phyloP scores from a whole-genome alignment of 2,329 filamentous ascomycete species.

The Alternaria angustiovoidea region DNA sequence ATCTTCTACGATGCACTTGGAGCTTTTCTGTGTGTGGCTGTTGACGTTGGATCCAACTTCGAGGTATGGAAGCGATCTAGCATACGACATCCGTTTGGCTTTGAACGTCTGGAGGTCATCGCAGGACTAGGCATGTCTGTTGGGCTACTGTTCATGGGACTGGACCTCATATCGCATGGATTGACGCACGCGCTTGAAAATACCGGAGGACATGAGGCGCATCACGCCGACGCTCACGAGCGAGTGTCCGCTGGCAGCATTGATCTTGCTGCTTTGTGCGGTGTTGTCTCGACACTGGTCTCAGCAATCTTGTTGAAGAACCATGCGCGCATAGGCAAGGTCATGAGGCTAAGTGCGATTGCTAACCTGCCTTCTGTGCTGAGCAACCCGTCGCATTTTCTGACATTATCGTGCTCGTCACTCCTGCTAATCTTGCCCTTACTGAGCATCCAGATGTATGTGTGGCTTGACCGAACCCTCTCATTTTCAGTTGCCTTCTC shows the following conservation, averaged over 20 bases:
- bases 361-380: constrained; percentile 84
- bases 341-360: constrained; percentile 86
- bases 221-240: constrained; percentile 72
- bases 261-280: constrained; percentile 81
- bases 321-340: constrained; percentile 88
- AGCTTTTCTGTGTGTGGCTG: constrained; percentile 86
- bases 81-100: constrained; percentile 89
- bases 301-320: constrained; percentile 89
- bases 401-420: constrained; percentile 86
- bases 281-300: constrained; percentile 82
- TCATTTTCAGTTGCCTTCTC: constrained; percentile 81
- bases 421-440: constrained; percentile 83
- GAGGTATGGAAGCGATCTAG: constrained; percentile 96
- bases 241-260: constrained; percentile 77
- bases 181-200: constrained; percentile 90
- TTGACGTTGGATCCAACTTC: constrained; percentile 95
- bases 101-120: constrained; percentile 91
- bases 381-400: constrained; percentile 92
- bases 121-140: constrained; percentile 96
- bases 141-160: constrained; percentile 94
- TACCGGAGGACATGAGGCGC: constrained; percentile 73
- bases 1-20: constrained; percentile 96
- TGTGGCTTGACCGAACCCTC: constrained; percentile 82
- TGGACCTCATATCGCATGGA: constrained; percentile 93
- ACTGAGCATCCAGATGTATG: constrained; percentile 79